Percentiles rank a stretch among this genome's conserved stretches.
These are phyloP conservation scores for Plasmodium yoelii DNA, from an alignment of 169 alveolate species.

Conservation along the genomic window DNA sequence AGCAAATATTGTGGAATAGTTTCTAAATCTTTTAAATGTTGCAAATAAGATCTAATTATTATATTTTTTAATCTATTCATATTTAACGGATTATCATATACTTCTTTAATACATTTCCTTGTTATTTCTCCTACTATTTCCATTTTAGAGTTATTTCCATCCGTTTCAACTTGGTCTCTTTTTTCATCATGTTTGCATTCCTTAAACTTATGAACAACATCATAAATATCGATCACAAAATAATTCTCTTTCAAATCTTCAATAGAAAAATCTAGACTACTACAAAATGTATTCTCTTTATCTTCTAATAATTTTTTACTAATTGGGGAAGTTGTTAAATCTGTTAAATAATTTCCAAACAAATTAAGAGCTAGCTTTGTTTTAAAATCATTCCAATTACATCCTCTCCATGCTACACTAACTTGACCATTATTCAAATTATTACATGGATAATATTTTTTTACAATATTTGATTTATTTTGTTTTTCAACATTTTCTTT, in stretches of 20 bases:
- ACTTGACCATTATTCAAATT: slow-evolving; percentile 80
- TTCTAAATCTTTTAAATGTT: slow-evolving; percentile 78
- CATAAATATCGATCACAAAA: slow-evolving; percentile 76
- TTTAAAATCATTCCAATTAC: slow-evolving; percentile 79
- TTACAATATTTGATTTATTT: slow-evolving; percentile 17
- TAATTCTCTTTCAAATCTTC: slow-evolving; percentile 76
- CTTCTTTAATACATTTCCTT: slow-evolving; percentile 62
- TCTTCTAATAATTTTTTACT: slow-evolving; percentile 78
- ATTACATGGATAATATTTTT: slow-evolving; percentile 81
- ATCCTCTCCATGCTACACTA: slow-evolving; percentile 85
- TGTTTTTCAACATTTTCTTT: slow-evolving; percentile 66
- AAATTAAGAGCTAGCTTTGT: slow-evolving; percentile 73
- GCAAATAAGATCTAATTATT: slow-evolving; percentile 75
- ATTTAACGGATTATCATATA: slow-evolving; percentile 68
- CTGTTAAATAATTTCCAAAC: slow-evolving; percentile 81
- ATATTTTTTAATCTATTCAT: slow-evolving; percentile 79
- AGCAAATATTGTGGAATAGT: slow-evolving; percentile 79
- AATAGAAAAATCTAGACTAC: slow-evolving; percentile 77
- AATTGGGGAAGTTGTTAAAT: slow-evolving; percentile 81
- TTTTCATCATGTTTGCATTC: neutral
- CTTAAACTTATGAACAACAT: slow-evolving; percentile 75
- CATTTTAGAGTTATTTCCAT: slow-evolving; percentile 48
- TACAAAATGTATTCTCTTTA: slow-evolving; percentile 81
- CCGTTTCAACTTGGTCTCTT: neutral
- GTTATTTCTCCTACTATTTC: slow-evolving; percentile 72